Percentiles rank a stretch among this genome's conserved stretches.
Evolutionary conservation across 352 stramenopile genomes (phyloP).

Genomic region (Thraustochytrium striatum): DNA sequence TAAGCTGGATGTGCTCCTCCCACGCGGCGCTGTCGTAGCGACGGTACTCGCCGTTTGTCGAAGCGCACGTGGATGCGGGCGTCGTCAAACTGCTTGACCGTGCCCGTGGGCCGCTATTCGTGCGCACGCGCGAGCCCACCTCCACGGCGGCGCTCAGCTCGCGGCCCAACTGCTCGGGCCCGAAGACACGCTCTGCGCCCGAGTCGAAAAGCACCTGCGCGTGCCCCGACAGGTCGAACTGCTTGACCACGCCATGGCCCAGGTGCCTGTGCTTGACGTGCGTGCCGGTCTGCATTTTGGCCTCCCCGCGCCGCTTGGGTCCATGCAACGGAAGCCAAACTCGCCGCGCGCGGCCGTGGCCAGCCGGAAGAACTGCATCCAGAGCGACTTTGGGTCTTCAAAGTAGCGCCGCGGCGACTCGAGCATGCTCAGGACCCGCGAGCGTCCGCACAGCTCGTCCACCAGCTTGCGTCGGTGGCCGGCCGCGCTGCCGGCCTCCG

Average conservation of each 20-base stretch:
- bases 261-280: background rate
- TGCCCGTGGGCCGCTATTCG: background rate
- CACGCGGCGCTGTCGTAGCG: constrained; percentile 23
- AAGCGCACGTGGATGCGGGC: constrained; percentile 31
- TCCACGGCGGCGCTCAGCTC: constrained; percentile 23
- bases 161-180: background rate
- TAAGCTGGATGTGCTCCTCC: constrained; percentile 3
- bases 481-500: background rate
- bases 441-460: background rate
- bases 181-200: background rate
- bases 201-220: constrained; percentile 24
- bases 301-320: constrained; percentile 6
- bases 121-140: constrained; percentile 29
- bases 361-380: constrained; percentile 13
- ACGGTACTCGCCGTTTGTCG: constrained; percentile 24
- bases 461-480: background rate
- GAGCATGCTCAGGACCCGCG: background rate
- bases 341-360: background rate
- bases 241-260: constrained; percentile 37
- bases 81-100: constrained; percentile 36
- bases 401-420: constrained; percentile 28
- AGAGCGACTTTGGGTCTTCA: constrained; percentile 40
- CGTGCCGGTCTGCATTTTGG: constrained; percentile 10
- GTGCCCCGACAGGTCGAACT: constrained; percentile 12
- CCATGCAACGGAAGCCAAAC: constrained; percentile 21